A percentile compares a stretch with the other conserved stretches of the same genome.
Evolutionary conservation across 306 rosid species (phyloP).

Genomic region (Rosa chinensis): DNA sequence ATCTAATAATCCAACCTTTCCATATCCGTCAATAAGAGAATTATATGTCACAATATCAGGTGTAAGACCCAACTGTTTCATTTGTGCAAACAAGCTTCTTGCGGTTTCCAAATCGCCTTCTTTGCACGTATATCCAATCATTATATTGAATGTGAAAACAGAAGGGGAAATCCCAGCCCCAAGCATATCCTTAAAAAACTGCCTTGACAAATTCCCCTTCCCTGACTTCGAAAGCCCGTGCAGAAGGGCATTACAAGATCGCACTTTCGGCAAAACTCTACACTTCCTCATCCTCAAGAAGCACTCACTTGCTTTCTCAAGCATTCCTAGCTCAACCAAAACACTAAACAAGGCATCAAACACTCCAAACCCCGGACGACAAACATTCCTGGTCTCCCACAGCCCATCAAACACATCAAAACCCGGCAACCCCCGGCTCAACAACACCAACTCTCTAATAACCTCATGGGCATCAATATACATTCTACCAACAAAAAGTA

Average conservation of each 20-base stretch:
- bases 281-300: slow-evolving; percentile 68
- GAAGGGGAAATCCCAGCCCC: slow-evolving; percentile 71
- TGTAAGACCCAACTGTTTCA: slow-evolving; percentile 55
- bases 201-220: slow-evolving; percentile 44
- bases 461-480: slow-evolving; percentile 52
- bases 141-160: slow-evolving; percentile 70
- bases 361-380: slow-evolving; percentile 61
- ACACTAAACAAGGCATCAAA: slow-evolving; percentile 89
- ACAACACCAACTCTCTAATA: slow-evolving; percentile 59
- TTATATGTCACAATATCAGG: slow-evolving; percentile 84
- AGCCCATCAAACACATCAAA: slow-evolving; percentile 63
- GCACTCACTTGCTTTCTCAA: slow-evolving; percentile 70
- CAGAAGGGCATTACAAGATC: slow-evolving; percentile 87
- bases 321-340: slow-evolving; percentile 71
- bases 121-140: slow-evolving; percentile 66
- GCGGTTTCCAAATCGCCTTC: slow-evolving; percentile 74
- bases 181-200: slow-evolving; percentile 63
- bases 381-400: slow-evolving; percentile 71
- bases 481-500: slow-evolving; percentile 63
- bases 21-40: slow-evolving; percentile 90
- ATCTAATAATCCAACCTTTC: slow-evolving; percentile 62
- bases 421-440: slow-evolving; percentile 50
- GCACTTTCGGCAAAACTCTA: slow-evolving; percentile 65
- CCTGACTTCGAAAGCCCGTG: slow-evolving; percentile 63
- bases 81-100: slow-evolving; percentile 59